phyloP scores from a whole-genome alignment of 148 eudicot genomes.

The Rhododendron vialii region DNA sequence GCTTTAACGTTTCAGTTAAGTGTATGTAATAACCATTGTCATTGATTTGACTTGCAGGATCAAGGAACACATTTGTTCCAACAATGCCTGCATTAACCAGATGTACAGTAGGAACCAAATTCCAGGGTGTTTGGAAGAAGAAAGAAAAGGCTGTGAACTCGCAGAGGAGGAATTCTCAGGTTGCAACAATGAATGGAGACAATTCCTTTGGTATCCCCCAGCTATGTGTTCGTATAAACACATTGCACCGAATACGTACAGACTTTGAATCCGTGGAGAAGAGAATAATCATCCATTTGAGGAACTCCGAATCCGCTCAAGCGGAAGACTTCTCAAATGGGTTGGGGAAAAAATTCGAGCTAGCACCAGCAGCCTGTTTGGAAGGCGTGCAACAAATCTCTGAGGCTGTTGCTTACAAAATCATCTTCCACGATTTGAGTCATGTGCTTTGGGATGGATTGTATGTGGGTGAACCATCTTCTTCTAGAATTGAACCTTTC shows the following conservation, averaged over 20 bases:
- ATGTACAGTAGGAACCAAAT: slow-evolving; percentile 64
- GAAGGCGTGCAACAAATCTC: slow-evolving; percentile 80
- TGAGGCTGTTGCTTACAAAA: slow-evolving; percentile 35
- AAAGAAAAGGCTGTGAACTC: slow-evolving; percentile 62
- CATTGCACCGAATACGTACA: slow-evolving; percentile 54
- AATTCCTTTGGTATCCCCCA: slow-evolving; percentile 53
- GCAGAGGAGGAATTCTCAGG: slow-evolving; percentile 71
- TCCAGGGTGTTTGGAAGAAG: slow-evolving; percentile 71
- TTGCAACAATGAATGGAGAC: slow-evolving; percentile 57
- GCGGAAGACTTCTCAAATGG: slow-evolving; percentile 65
- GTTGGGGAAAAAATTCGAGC: slow-evolving; percentile 64
- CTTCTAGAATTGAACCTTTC: slow-evolving; percentile 86
- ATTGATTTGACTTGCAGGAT: slow-evolving; percentile 45
- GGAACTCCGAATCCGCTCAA: slow-evolving; percentile 86
- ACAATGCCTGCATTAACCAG: slow-evolving; percentile 93
- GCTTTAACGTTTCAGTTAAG: neutral
- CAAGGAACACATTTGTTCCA: slow-evolving; percentile 72
- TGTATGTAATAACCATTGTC: neutral
- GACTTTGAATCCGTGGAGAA: slow-evolving; percentile 75
- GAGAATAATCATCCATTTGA: slow-evolving; percentile 74
- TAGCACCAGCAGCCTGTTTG: slow-evolving; percentile 67
- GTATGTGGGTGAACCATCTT: slow-evolving; percentile 78
- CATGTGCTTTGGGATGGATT: slow-evolving; percentile 59
- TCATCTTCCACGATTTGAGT: slow-evolving; percentile 17
- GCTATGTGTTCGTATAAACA: slow-evolving; percentile 73